Percentiles rank a stretch among this genome's conserved stretches.
phyloP scores from a whole-genome alignment of 1,139 yeast species.

The Diutina mesorugosa region DNA sequence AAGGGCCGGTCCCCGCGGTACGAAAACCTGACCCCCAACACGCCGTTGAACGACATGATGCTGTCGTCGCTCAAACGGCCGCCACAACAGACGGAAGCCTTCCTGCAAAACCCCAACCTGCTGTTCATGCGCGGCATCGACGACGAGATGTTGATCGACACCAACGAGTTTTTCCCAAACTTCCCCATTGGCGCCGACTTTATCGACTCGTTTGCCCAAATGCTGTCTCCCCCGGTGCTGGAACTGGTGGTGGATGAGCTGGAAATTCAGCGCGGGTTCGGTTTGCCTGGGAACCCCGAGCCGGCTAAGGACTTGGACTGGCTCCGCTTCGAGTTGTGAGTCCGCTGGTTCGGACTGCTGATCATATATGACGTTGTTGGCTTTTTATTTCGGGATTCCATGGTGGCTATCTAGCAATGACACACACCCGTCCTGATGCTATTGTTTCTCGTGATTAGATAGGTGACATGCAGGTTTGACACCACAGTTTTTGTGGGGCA shows the following conservation, averaged over 20 bases:
- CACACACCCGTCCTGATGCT: not conserved
- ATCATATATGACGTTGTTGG: too few species aligned
- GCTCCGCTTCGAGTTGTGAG: slow-evolving; percentile 31
- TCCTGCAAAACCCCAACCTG: slow-evolving; percentile 7
- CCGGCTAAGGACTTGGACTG: slow-evolving; percentile 25
- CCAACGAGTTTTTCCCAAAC: not conserved
- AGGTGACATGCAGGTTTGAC: not conserved
- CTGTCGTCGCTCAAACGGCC: slow-evolving; percentile 5
- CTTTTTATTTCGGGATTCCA: not conserved
- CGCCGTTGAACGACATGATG: slow-evolving; percentile 5
- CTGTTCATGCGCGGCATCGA: slow-evolving; percentile 4
- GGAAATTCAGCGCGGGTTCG: slow-evolving; percentile 13
- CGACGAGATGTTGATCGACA: slow-evolving; percentile 7
- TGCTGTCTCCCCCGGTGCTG: slow-evolving; percentile 3
- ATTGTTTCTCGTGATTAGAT: not conserved
- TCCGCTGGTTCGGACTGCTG: not conserved
- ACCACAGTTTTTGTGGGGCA: not conserved
- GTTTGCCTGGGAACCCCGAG: slow-evolving; percentile 7
- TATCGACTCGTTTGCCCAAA: not conserved
- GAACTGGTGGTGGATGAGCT: slow-evolving; percentile 6
- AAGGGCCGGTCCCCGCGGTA: slow-evolving; percentile 10
- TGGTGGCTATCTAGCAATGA: not conserved
- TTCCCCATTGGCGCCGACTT: not conserved
- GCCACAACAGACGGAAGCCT: slow-evolving; percentile 13
- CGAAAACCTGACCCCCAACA: slow-evolving; percentile 11